Evolutionary conservation across 495 filamentous ascomycete genomes (phyloP).

Genomic region (Talaromyces liani): DNA sequence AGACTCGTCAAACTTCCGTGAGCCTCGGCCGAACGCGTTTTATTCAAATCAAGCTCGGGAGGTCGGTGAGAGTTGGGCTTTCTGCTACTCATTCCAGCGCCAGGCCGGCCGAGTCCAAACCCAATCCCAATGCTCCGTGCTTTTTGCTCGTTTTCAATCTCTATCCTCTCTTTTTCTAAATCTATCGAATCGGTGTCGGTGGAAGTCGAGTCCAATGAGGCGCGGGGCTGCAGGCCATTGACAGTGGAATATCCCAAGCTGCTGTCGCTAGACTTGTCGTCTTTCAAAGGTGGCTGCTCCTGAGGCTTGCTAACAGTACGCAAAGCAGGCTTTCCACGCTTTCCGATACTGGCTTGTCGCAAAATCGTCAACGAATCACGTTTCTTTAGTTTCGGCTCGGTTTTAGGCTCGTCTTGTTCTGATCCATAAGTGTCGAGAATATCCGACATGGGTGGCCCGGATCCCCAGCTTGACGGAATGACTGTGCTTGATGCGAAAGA

Average conservation of each 20-base stretch:
- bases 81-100: constrained; percentile 24
- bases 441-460: constrained; percentile 42
- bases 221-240: neutral
- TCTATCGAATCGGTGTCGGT: constrained; percentile 8
- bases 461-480: constrained; percentile 66
- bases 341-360: constrained; percentile 70
- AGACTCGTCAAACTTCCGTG: constrained; percentile 86
- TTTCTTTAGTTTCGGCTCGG: constrained; percentile 45
- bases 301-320: constrained; percentile 41
- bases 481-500: constrained; percentile 79
- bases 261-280: constrained; percentile 5
- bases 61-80: constrained; percentile 49
- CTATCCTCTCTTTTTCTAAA: constrained; percentile 3
- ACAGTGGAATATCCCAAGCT: neutral
- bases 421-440: constrained; percentile 34
- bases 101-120: constrained; percentile 13
- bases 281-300: neutral
- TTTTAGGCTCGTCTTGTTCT: constrained; percentile 33
- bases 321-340: constrained; percentile 63
- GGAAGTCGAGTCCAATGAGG: constrained; percentile 2
- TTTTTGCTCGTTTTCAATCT: constrained; percentile 6
- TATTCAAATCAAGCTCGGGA: constrained; percentile 70
- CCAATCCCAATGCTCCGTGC: neutral
- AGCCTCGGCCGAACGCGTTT: constrained; percentile 68
- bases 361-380: constrained; percentile 59